Evolutionary conservation across 2,329 filamentous ascomycete genomes (phyloP).

Genomic region (Trichoderma asperellum): DNA sequence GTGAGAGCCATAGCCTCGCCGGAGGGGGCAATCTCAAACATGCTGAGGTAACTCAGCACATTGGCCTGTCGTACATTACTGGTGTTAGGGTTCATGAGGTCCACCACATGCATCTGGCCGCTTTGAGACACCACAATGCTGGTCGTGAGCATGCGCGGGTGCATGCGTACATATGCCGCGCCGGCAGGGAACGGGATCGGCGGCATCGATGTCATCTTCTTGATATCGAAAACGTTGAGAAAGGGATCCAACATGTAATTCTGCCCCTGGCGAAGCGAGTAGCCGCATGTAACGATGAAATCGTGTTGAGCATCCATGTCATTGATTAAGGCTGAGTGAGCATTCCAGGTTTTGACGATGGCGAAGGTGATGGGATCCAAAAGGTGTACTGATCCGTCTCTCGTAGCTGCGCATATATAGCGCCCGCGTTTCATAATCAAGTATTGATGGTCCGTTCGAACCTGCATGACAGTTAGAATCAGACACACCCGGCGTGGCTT

Average conservation of each 20-base stretch:
- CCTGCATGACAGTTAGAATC: constrained; percentile 49
- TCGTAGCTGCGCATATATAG: constrained; percentile 90
- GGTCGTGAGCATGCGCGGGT: constrained; percentile 92
- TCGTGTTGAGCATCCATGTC: constrained; percentile 98
- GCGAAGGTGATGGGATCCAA: constrained; percentile 78
- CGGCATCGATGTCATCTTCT: constrained; percentile 82
- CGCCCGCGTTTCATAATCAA: constrained; percentile 89
- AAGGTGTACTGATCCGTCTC: constrained; percentile 80
- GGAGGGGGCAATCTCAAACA: constrained; percentile 84
- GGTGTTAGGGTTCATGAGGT: constrained; percentile 90
- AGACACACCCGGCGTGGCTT: no score
- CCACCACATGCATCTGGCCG: constrained; percentile 93
- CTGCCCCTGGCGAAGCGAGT: constrained; percentile 74
- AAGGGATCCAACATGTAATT: constrained; percentile 87
- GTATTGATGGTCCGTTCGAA: constrained; percentile 76
- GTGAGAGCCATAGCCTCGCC: constrained; percentile 83
- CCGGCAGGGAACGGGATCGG: constrained; percentile 92
- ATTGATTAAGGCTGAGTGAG: constrained; percentile 85
- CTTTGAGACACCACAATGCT: constrained; percentile 90
- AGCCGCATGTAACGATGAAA: constrained; percentile 93
- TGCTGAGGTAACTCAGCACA: constrained; percentile 71
- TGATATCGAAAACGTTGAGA: constrained; percentile 94
- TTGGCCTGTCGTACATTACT: constrained; percentile 85
- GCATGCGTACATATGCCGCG: constrained; percentile 93
- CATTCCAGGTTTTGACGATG: constrained; percentile 85